A percentile compares a stretch with the other conserved stretches of the same genome.
Conservation (phyloP, 345 rosid genomes). For the Turnera subulata region DNA sequence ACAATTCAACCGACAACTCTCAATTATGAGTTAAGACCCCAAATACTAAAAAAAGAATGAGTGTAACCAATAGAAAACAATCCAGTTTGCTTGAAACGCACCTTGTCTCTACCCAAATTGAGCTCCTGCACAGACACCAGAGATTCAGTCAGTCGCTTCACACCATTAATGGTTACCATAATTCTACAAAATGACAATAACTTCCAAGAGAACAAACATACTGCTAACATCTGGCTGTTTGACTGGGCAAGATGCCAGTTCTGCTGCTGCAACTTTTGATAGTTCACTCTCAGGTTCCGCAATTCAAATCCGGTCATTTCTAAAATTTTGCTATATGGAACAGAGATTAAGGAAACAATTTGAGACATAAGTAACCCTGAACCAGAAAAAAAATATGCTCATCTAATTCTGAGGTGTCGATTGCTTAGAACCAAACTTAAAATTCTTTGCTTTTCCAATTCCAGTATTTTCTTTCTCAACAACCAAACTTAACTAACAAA, state of each 20-base stretch:
- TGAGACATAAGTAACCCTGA: not conserved
- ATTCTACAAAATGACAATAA: constrained; percentile 1
- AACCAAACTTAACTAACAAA: not conserved
- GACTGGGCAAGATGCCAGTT: constrained; percentile 61
- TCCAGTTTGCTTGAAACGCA: constrained; percentile 5
- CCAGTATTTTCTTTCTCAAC: not conserved
- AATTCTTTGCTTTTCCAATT: not conserved
- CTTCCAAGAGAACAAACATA: constrained; percentile 24
- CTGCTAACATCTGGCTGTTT: constrained; percentile 55
- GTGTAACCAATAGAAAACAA: not conserved
- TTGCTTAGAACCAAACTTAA: not conserved
- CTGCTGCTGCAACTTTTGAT: constrained; percentile 52
- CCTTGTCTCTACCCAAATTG: constrained; percentile 55
- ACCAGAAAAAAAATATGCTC: too few species aligned
- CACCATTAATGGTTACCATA: not conserved
- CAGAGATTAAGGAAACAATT: constrained; percentile 31
- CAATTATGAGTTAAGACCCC: too few species aligned
- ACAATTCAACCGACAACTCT: too few species aligned
- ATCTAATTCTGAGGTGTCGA: not conserved
- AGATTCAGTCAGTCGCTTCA: constrained; percentile 8
- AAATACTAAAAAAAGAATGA: too few species aligned
- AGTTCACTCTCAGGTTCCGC: constrained; percentile 36
- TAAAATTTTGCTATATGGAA: constrained; percentile 41
- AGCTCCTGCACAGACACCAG: constrained; percentile 39
- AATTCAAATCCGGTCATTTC: constrained; percentile 49